Conservation (phyloP, 352 stramenopile genomes). For the Globisporangium takayamanum region DNA sequence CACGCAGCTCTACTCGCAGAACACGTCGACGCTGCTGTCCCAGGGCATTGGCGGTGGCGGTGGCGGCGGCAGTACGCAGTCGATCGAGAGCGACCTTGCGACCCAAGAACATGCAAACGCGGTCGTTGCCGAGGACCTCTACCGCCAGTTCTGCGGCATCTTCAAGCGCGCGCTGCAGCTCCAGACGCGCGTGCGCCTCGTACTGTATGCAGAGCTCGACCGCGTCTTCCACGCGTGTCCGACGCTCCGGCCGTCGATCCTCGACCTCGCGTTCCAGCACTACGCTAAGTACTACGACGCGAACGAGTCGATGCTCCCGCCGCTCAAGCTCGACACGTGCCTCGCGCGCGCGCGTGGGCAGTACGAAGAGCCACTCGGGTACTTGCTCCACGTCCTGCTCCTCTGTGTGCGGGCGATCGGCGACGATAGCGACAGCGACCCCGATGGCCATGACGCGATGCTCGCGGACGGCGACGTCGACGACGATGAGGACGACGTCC, state of each 20-base stretch:
- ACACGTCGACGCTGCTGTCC: slow-evolving; percentile 25
- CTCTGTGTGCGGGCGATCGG: slow-evolving; percentile 22
- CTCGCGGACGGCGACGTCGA: slow-evolving; percentile 21
- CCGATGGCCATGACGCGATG: slow-evolving; percentile 24
- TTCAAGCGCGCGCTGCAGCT: slow-evolving; percentile 43
- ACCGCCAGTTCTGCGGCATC: slow-evolving; percentile 50
- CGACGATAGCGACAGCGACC: slow-evolving; percentile 5
- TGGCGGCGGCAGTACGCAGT: not conserved
- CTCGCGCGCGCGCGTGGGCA: slow-evolving; percentile 19
- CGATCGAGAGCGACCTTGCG: slow-evolving; percentile 19
- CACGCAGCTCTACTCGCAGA: slow-evolving; percentile 49
- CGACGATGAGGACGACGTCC: slow-evolving; percentile 26
- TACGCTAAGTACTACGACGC: slow-evolving; percentile 38
- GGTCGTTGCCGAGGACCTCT: slow-evolving; percentile 38
- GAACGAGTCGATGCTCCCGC: slow-evolving; percentile 38
- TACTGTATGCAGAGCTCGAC: slow-evolving; percentile 40
- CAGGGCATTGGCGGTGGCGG: slow-evolving; percentile 18
- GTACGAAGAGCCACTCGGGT: slow-evolving; percentile 39
- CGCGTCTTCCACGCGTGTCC: slow-evolving; percentile 40
- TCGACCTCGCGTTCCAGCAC: slow-evolving; percentile 41
- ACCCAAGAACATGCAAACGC: slow-evolving; percentile 37
- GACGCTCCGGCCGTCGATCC: slow-evolving; percentile 28
- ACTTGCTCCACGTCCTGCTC: slow-evolving; percentile 32
- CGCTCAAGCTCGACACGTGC: slow-evolving; percentile 40
- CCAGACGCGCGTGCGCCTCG: slow-evolving; percentile 35